Conservation (phyloP, 768 basidiomycete genomes). For the Tylopilus balloui region DNA sequence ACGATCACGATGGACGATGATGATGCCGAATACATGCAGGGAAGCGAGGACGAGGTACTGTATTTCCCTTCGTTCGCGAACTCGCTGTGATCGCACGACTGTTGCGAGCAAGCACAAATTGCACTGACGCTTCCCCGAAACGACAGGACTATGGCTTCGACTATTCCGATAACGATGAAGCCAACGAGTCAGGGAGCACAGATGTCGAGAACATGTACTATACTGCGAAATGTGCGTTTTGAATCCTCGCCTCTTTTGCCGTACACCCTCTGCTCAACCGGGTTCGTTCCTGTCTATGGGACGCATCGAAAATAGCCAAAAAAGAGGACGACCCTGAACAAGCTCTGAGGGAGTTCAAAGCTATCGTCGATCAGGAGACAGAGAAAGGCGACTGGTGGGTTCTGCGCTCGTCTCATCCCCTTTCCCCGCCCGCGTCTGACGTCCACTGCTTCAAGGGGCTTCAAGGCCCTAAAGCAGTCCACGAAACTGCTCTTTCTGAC, state of each 20-base stretch:
- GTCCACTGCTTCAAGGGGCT: slow-evolving; percentile 64
- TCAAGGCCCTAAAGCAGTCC: slow-evolving; percentile 97
- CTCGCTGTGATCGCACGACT: neutral
- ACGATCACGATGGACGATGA: slow-evolving; percentile 73
- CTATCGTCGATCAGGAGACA: slow-evolving; percentile 87
- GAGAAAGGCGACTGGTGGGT: slow-evolving; percentile 90
- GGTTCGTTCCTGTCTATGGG: too few species aligned
- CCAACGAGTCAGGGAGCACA: slow-evolving; percentile 70
- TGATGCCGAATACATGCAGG: slow-evolving; percentile 93
- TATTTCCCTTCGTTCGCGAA: slow-evolving; percentile 6
- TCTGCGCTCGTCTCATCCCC: neutral
- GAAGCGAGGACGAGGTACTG: slow-evolving; percentile 77
- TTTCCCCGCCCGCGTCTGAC: neutral
- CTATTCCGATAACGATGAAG: slow-evolving; percentile 89
- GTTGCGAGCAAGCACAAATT: neutral
- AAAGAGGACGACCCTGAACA: slow-evolving; percentile 93
- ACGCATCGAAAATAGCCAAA: slow-evolving; percentile 49
- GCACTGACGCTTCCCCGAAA: slow-evolving; percentile 9
- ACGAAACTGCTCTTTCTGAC: slow-evolving; percentile 88
- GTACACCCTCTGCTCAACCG: neutral
- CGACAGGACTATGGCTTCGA: slow-evolving; percentile 90
- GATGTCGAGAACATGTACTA: slow-evolving; percentile 99
- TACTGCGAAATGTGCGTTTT: slow-evolving; percentile 83
- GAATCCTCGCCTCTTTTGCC: neutral
- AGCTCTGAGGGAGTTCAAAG: slow-evolving; percentile 83